These are phyloP conservation scores for Dorcoceras hygrometricum DNA, from an alignment of 257 asterid genomes.

Conservation along the genomic window DNA sequence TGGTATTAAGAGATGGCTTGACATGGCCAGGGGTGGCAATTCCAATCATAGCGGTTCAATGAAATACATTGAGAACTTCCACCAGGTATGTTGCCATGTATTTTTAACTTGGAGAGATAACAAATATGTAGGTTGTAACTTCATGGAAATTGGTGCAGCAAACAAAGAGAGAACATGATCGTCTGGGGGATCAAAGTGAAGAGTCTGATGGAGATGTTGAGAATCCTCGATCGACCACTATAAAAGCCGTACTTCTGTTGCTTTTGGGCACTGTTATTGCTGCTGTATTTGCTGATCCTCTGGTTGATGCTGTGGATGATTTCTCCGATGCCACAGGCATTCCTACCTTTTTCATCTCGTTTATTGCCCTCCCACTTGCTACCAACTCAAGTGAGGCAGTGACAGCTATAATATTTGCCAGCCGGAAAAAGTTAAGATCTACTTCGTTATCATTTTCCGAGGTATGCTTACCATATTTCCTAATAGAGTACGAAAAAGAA, in stretches of 20 bases:
- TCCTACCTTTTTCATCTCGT: conserved; percentile 88
- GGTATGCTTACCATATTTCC: conserved; percentile 40
- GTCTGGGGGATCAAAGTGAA: conserved; percentile 58
- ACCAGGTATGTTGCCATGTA: conserved; percentile 44
- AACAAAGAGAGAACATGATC: conserved; percentile 70
- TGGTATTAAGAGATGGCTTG: conserved; percentile 72
- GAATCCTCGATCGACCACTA: conserved; percentile 39
- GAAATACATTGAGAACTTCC: conserved; percentile 57
- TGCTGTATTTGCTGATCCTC: conserved; percentile 93
- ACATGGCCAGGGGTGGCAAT: conserved; percentile 52
- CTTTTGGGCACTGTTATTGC: conserved; percentile 77
- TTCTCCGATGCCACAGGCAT: conserved; percentile 80
- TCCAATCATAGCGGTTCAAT: conserved; percentile 40
- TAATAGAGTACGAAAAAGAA: not conserved
- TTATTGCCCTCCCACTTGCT: conserved; percentile 82
- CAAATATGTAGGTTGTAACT: conserved; percentile 6
- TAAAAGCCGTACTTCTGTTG: conserved; percentile 67
- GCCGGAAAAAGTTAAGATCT: conserved; percentile 70
- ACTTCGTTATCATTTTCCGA: conserved; percentile 92
- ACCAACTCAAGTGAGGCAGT: conserved; percentile 98
- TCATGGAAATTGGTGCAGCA: conserved; percentile 40
- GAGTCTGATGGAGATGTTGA: conserved; percentile 60
- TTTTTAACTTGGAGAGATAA: not conserved
- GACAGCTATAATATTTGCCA: conserved; percentile 81
- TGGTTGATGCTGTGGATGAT: conserved; percentile 81